These are phyloP conservation scores for Magnolia sinica DNA, from an alignment of 164 flowering plant genomes.

Conservation along the genomic window DNA sequence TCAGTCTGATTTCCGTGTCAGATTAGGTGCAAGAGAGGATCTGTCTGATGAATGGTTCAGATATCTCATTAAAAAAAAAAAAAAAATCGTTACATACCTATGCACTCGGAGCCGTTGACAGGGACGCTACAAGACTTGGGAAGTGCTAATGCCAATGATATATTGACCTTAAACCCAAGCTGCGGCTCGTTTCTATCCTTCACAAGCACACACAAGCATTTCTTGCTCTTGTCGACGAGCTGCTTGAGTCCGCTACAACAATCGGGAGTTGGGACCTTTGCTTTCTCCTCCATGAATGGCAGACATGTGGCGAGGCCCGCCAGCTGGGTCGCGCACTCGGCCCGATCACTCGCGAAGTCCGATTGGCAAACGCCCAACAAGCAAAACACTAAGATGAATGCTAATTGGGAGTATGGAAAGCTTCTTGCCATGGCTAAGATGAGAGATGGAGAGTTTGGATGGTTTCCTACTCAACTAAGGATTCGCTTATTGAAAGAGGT, in stretches of 20 bases:
- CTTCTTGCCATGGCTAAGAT: slow-evolving; percentile 1
- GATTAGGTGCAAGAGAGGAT: too few relatives aligned
- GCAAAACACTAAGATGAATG: slow-evolving; percentile 8
- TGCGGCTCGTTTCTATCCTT: slow-evolving; percentile 59
- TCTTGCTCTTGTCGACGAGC: slow-evolving; percentile 44
- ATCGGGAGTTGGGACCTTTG: slow-evolving; percentile 59
- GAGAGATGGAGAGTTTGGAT: not conserved
- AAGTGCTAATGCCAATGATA: slow-evolving; percentile 53
- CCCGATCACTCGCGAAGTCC: slow-evolving; percentile 45
- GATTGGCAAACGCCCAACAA: slow-evolving; percentile 24
- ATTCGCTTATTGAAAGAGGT: not conserved
- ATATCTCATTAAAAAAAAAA: not conserved
- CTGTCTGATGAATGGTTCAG: not conserved
- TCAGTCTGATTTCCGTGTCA: too few relatives aligned
- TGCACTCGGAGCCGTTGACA: slow-evolving; percentile 41
- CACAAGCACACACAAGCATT: slow-evolving; percentile 64
- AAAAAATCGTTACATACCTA: slow-evolving; percentile 41
- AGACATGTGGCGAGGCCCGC: slow-evolving; percentile 61
- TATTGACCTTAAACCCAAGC: slow-evolving; percentile 61
- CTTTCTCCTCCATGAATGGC: slow-evolving; percentile 53
- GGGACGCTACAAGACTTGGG: slow-evolving; percentile 49
- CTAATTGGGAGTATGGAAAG: not conserved
- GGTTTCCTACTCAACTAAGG: not conserved
- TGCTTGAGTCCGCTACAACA: slow-evolving; percentile 64
- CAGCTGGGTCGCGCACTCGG: slow-evolving; percentile 52